phyloP scores from a whole-genome alignment of 768 basidiomycete genomes.

The Calocera viscosa region DNA sequence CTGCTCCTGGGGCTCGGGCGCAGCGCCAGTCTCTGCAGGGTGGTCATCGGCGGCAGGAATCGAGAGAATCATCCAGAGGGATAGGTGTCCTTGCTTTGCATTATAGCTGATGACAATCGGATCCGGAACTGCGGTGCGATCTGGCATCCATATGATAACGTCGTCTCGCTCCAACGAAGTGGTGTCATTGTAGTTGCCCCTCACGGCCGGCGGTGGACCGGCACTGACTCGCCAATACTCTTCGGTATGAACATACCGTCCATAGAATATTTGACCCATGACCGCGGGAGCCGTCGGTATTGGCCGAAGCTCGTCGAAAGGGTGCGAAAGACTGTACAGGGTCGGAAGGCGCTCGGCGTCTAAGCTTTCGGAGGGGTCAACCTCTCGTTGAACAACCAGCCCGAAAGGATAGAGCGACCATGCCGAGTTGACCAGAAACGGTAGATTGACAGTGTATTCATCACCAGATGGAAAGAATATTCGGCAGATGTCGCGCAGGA shows the following conservation, averaged over 20 bases:
- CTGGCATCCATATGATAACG: neutral
- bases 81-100: neutral
- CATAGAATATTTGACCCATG: neutral
- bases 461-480: constrained; percentile 58
- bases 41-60: neutral
- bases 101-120: neutral
- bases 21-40: neutral
- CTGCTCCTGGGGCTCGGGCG: neutral
- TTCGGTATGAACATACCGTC: neutral
- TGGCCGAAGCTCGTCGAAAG: constrained; percentile 59
- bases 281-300: constrained; percentile 44
- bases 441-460: constrained; percentile 66
- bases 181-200: neutral
- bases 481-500: constrained; percentile 60
- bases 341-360: constrained; percentile 60
- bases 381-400: constrained; percentile 60
- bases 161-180: neutral
- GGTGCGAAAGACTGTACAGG: constrained; percentile 64
- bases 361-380: constrained; percentile 52
- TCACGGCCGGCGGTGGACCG: neutral
- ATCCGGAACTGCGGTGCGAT: neutral
- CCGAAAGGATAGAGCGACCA: constrained; percentile 73
- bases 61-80: neutral
- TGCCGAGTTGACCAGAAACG: constrained; percentile 65
- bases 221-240: neutral